Evolutionary conservation across 768 basidiomycete genomes (phyloP).

Genomic region (Trametes gibbosa): DNA sequence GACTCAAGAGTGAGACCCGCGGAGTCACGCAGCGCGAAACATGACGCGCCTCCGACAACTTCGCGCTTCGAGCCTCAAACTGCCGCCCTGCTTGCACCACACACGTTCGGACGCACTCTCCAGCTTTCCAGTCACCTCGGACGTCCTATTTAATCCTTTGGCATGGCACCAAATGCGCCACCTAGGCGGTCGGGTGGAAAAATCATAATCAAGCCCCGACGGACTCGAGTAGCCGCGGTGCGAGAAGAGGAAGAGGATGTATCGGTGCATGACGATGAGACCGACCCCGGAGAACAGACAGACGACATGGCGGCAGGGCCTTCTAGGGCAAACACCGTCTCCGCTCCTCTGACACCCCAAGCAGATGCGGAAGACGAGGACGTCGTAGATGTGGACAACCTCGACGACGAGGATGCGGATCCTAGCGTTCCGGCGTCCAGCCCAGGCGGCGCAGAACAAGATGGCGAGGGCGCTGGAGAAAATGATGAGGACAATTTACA

Average conservation of each 20-base stretch:
- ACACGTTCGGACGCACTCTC: background rate
- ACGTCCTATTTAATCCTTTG: too few relatives aligned
- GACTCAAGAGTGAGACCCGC: too few relatives aligned
- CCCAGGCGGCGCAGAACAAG: conserved; percentile 31
- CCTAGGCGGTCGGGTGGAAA: conserved; percentile 25
- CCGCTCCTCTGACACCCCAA: conserved; percentile 11
- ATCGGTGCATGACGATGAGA: conserved; percentile 22
- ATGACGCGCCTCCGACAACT: background rate
- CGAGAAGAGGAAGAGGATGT: conserved; percentile 15
- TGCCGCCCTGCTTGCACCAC: too few relatives aligned
- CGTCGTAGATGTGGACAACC: conserved; percentile 20
- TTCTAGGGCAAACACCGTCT: conserved; percentile 2
- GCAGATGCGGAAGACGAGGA: conserved; percentile 17
- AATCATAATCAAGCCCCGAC: conserved; percentile 42
- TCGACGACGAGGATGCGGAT: conserved; percentile 34
- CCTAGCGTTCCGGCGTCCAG: conserved; percentile 30
- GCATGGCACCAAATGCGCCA: conserved; percentile 19
- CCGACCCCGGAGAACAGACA: conserved; percentile 31
- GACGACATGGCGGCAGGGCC: conserved; percentile 4
- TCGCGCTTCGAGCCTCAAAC: background rate
- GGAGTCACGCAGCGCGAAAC: background rate
- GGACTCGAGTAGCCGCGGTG: conserved; percentile 18
- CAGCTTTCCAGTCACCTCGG: too few relatives aligned
- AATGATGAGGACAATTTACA: conserved; percentile 21
- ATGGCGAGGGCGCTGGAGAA: conserved; percentile 28